Base-by-base conservation (phyloP, 768 basidiomycete genomes). In the Kwoniella europaea region DNA sequence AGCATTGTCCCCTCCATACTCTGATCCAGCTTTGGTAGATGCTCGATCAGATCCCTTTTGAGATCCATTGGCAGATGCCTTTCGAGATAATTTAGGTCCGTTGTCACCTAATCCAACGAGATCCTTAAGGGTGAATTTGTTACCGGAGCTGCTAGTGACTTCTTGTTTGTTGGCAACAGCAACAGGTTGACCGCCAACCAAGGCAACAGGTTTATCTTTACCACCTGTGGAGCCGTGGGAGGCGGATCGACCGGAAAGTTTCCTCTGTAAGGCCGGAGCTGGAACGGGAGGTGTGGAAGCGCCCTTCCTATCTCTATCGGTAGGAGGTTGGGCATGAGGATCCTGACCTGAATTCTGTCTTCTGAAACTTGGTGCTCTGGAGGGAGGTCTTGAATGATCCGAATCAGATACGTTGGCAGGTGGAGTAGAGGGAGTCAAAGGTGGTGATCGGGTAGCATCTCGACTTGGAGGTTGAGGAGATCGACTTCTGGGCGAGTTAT, bases 71-170 rank as follows among this genome's bases (percentile, higher is more conserved):
- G 90, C 90, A 0, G 92, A 92, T 0, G 88, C 86, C 76, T 87
- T 90, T 73, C 94, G 86, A 41, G 86, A 85, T 35, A 96, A 86
- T 85, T 93, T 96, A 27, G 93, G 91, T 0, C 88, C 90, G 57
- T 68, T 71, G 10, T 71, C 78, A 41, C 78, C 78, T 44, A 78
- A 61, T 24, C 86, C 86, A 69, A 95, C 87, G 29, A 97, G 87
- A 81, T 94, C 88, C 87, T 91, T 94, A 77, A 97, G 88, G 53
- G 87, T 91, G 85, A 94, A 94, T 80, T 91, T 90, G 57, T 86
- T 86, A 46, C 88, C 86, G 5, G 85, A 86, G 54, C 89, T 88
- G 66, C 72, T 63, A 29, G 70, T 68, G 58, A 80, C 76, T 55
- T 78, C 76, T 41, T 77, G 74, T 50, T 79, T 76, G 68, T 79